These are phyloP conservation scores for Cyclotella choctawhatcheeana DNA, from an alignment of 108 stramenopile species.

Conservation along the genomic window DNA sequence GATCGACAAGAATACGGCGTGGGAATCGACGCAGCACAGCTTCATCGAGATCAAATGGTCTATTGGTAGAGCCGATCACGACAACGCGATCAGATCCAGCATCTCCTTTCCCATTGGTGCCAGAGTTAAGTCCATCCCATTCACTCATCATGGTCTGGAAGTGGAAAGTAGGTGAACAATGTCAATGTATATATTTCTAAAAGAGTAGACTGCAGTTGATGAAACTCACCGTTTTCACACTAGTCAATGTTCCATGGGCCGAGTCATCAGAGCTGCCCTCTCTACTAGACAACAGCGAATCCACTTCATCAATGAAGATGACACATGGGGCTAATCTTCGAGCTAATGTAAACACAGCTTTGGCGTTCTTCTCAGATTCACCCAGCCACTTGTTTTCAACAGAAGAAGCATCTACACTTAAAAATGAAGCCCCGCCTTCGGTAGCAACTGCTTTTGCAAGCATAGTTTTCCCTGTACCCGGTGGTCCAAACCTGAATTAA, in stretches of 20 bases:
- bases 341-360: constrained; percentile 99
- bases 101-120: constrained; percentile 87
- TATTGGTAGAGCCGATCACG: constrained; percentile 97
- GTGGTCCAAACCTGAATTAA: constrained; percentile 80
- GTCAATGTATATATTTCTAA: background rate
- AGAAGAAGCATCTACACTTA: constrained; percentile 95
- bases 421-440: constrained; percentile 96
- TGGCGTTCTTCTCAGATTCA: constrained; percentile 98
- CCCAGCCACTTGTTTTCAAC: constrained; percentile 99
- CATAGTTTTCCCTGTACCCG: constrained; percentile 91
- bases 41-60: constrained; percentile 97
- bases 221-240: constrained; percentile 91
- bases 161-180: too few species aligned
- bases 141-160: constrained; percentile 91
- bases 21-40: constrained; percentile 96
- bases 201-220: background rate
- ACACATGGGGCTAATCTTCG: constrained; percentile 94
- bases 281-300: constrained; percentile 88
- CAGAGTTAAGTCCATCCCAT: constrained; percentile 96
- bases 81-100: constrained; percentile 86
- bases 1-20: constrained; percentile 95
- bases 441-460: constrained; percentile 98
- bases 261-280: constrained; percentile 94
- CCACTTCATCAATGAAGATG: constrained; percentile 97
- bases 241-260: constrained; percentile 95